phyloP scores from a whole-genome alignment of 2,329 filamentous ascomycete genomes.

The Gaeumannomyces sp. region DNA sequence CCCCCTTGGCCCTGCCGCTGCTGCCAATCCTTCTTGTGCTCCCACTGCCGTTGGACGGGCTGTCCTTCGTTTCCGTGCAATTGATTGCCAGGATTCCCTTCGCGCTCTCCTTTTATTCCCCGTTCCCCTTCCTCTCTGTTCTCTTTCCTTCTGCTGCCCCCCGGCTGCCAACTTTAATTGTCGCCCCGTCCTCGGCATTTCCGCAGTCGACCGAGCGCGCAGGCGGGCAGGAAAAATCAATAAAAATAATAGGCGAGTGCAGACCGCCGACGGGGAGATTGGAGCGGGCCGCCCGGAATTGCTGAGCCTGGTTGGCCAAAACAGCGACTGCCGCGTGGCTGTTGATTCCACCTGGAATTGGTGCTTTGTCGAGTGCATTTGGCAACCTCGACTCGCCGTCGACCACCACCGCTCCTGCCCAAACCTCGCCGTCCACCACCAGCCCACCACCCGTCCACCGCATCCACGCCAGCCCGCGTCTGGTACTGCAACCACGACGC shows the following conservation, averaged over 20 bases:
- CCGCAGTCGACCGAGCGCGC: background rate
- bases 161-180: background rate
- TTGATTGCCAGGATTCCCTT: background rate
- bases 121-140: background rate
- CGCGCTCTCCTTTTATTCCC: background rate
- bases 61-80: background rate
- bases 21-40: background rate
- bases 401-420: background rate
- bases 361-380: background rate
- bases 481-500: background rate
- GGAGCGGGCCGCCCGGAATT: background rate
- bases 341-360: background rate
- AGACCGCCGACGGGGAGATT: background rate
- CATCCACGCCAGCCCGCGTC: background rate
- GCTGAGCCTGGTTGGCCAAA: background rate
- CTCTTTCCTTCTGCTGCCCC: background rate
- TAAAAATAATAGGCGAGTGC: constrained; percentile 1
- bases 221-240: background rate
- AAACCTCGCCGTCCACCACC: background rate
- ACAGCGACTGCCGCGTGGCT: background rate
- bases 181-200: background rate
- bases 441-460: background rate
- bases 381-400: background rate
- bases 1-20: background rate
- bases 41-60: background rate